phyloP scores from a whole-genome alignment of 257 asterid genomes.

The Paraleonurus japonicus region DNA sequence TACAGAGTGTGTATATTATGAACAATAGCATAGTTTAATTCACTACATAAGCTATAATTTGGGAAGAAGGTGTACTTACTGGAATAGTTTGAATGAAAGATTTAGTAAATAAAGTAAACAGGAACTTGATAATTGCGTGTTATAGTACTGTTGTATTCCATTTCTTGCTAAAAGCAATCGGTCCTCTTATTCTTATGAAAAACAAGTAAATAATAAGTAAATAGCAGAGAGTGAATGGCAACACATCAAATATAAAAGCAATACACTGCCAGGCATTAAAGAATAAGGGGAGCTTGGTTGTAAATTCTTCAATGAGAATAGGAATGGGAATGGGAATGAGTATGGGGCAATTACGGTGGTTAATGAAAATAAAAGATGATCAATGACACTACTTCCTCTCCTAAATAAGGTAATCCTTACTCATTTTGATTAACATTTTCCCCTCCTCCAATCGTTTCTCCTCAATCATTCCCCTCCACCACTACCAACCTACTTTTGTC shows the following conservation, averaged over 20 bases:
- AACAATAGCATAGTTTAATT: background rate
- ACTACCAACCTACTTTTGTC: no score
- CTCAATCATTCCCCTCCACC: no score
- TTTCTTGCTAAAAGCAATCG: background rate
- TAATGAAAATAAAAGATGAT: no score
- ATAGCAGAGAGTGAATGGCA: slow-evolving; percentile 6
- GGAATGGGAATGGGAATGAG: no score
- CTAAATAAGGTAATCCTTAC: no score
- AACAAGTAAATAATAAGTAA: background rate
- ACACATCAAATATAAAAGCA: background rate
- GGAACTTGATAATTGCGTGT: background rate
- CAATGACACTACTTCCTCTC: no score
- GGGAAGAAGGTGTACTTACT: slow-evolving; percentile 1
- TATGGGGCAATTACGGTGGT: no score
- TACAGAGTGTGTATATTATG: background rate
- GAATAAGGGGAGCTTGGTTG: no score
- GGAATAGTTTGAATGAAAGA: background rate
- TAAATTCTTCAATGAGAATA: no score
- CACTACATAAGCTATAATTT: background rate
- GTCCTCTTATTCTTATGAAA: background rate
- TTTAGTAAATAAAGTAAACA: background rate
- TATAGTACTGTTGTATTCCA: background rate
- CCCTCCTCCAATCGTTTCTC: no score
- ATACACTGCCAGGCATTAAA: background rate
- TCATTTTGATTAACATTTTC: no score